These are phyloP conservation scores for Nemania sp. DNA, from an alignment of 2,329 filamentous ascomycete species.

Conservation along the genomic window DNA sequence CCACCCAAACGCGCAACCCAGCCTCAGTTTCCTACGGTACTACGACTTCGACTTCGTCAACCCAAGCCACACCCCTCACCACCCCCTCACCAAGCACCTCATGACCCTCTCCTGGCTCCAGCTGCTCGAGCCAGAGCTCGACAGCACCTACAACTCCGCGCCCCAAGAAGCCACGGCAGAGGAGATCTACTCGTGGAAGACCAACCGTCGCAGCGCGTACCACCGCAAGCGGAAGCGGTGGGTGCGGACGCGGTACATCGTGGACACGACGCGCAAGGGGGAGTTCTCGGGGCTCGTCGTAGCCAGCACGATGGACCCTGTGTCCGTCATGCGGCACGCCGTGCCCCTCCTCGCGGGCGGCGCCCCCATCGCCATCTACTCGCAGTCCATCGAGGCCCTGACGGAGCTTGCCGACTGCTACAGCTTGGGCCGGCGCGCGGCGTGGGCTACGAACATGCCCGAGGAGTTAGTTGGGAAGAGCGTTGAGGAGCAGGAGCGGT, in stretches of 20 bases:
- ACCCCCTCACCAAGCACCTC: slow-evolving; percentile 85
- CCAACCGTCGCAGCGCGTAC: slow-evolving; percentile 84
- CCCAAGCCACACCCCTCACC: slow-evolving; percentile 70
- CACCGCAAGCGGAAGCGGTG: slow-evolving; percentile 90
- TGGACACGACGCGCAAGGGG: slow-evolving; percentile 79
- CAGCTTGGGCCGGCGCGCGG: slow-evolving; percentile 80
- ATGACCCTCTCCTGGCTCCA: slow-evolving; percentile 93
- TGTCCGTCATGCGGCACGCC: slow-evolving; percentile 77
- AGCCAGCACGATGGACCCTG: slow-evolving; percentile 83
- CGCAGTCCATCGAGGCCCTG: slow-evolving; percentile 82
- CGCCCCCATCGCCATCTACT: slow-evolving; percentile 87
- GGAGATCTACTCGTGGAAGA: slow-evolving; percentile 78
- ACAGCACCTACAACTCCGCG: slow-evolving; percentile 77
- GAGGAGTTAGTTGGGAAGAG: slow-evolving; percentile 59
- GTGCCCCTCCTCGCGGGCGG: slow-evolving; percentile 87
- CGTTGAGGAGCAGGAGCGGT: slow-evolving; percentile 64
- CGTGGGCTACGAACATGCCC: slow-evolving; percentile 72
- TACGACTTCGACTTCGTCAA: slow-evolving; percentile 84
- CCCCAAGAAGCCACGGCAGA: slow-evolving; percentile 70
- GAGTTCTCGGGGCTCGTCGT: slow-evolving; percentile 87
- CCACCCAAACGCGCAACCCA: slow-evolving; percentile 86
- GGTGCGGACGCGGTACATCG: slow-evolving; percentile 76
- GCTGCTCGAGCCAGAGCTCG: slow-evolving; percentile 79
- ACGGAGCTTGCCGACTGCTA: slow-evolving; percentile 84
- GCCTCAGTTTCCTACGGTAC: slow-evolving; percentile 87